A percentile compares a stretch with the other conserved stretches of the same genome.
Evolutionary conservation across 1,139 yeast genomes (phyloP).

Genomic region (Hansenula sp.): DNA sequence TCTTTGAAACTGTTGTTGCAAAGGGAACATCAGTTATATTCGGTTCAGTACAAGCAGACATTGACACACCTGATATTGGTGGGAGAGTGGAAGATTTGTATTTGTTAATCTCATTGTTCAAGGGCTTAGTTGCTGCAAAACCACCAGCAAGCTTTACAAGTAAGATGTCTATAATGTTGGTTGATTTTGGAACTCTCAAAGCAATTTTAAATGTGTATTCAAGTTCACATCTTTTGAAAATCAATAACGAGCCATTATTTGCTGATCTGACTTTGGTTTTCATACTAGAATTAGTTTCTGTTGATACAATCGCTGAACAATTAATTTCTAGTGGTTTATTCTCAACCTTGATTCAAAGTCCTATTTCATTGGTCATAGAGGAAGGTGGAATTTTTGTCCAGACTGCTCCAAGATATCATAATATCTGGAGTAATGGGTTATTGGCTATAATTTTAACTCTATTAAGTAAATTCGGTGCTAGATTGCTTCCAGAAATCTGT

Average conservation of each 20-base stretch:
- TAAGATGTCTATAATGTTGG: slow-evolving; percentile 49
- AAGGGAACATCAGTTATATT: slow-evolving; percentile 53
- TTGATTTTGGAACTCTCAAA: slow-evolving; percentile 57
- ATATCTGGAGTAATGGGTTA: slow-evolving; percentile 79
- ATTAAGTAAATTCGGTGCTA: slow-evolving; percentile 58
- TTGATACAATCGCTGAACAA: slow-evolving; percentile 61
- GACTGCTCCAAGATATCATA: slow-evolving; percentile 51
- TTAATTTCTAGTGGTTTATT: slow-evolving; percentile 64
- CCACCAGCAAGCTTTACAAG: slow-evolving; percentile 45
- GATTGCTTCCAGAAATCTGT: slow-evolving; percentile 61
- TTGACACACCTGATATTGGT: slow-evolving; percentile 30
- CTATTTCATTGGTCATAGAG: slow-evolving; percentile 63
- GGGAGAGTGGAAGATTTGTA: slow-evolving; percentile 60
- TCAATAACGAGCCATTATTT: slow-evolving; percentile 60
- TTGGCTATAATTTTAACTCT: slow-evolving; percentile 63
- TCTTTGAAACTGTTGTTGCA: slow-evolving; percentile 56
- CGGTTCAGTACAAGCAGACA: slow-evolving; percentile 54
- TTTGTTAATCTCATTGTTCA: slow-evolving; percentile 57
- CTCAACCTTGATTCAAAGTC: slow-evolving; percentile 68
- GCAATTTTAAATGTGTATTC: slow-evolving; percentile 65
- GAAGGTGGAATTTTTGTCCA: slow-evolving; percentile 58
- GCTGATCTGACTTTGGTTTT: slow-evolving; percentile 72
- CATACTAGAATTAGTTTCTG: slow-evolving; percentile 62
- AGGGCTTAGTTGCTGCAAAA: slow-evolving; percentile 49
- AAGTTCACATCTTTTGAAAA: slow-evolving; percentile 57